Conservation (phyloP, 1,139 yeast species). For the Magnusiomyces ingens region DNA sequence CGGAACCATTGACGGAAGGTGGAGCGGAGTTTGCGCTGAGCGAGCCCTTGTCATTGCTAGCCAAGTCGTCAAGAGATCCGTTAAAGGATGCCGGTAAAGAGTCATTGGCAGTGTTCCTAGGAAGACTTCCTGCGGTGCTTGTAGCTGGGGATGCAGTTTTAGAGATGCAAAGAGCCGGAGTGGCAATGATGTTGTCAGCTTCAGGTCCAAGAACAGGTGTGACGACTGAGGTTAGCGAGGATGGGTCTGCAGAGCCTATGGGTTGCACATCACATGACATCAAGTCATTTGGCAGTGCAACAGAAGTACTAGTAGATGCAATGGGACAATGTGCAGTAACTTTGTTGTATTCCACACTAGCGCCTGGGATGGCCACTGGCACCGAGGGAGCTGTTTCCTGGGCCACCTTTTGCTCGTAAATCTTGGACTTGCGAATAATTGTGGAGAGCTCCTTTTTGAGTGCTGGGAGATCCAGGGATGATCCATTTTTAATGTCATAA, state of each 20-base stretch:
- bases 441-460: constrained; percentile 12
- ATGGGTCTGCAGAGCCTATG: no score
- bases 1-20: neutral
- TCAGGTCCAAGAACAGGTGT: no score
- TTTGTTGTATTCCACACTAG: no score
- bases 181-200: neutral
- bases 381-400: constrained; percentile 6
- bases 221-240: no score
- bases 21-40: neutral
- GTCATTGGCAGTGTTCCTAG: no score
- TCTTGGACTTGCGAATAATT: constrained; percentile 9
- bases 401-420: constrained; percentile 6
- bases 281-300: no score
- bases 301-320: no score
- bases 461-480: neutral
- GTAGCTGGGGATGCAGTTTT: neutral
- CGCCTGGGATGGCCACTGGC: no score
- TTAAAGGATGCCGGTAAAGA: no score
- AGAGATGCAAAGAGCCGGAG: constrained; percentile 2
- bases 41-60: neutral
- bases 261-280: no score
- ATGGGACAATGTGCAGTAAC: no score
- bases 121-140: no score
- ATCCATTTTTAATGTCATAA: neutral
- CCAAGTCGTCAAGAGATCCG: neutral